Evolutionary conservation across 352 stramenopile species (phyloP).

Genomic region (Globisporangium emineosum): DNA sequence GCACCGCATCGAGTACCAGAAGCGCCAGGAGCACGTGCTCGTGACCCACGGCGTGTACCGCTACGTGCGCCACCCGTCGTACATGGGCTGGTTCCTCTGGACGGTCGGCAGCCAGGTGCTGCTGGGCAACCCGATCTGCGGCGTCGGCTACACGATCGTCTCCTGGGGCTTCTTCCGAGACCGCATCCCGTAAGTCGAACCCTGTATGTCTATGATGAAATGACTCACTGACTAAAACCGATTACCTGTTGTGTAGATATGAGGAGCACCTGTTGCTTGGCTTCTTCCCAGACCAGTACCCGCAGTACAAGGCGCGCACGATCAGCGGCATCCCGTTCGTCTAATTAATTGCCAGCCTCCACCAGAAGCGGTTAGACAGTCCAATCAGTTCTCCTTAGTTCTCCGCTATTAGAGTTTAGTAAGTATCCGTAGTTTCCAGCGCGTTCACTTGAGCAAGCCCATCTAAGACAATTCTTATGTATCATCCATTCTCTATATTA

Average conservation of each 20-base stretch:
- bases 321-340: constrained; percentile 94
- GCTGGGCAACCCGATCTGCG: constrained; percentile 89
- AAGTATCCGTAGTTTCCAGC: neutral
- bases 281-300: constrained; percentile 93
- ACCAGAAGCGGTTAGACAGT: neutral
- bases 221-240: neutral
- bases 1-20: constrained; percentile 93
- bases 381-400: neutral
- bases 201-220: neutral
- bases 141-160: constrained; percentile 82
- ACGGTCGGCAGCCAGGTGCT: constrained; percentile 94
- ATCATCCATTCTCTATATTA: constrained; percentile 9
- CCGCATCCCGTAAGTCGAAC: constrained; percentile 85
- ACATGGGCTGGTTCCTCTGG: constrained; percentile 97
- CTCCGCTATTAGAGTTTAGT: constrained; percentile 8
- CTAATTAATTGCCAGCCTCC: constrained; percentile 7
- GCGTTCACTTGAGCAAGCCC: neutral
- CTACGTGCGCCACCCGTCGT: constrained; percentile 93
- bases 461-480: neutral
- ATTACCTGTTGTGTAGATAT: constrained; percentile 48
- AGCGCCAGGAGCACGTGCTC: constrained; percentile 91
- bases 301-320: constrained; percentile 82
- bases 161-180: constrained; percentile 94
- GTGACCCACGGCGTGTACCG: constrained; percentile 93
- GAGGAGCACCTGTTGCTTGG: constrained; percentile 90